Evolutionary conservation across 805 yeast species (phyloP).

Genomic region (Blastobotrys mokoenaii): DNA sequence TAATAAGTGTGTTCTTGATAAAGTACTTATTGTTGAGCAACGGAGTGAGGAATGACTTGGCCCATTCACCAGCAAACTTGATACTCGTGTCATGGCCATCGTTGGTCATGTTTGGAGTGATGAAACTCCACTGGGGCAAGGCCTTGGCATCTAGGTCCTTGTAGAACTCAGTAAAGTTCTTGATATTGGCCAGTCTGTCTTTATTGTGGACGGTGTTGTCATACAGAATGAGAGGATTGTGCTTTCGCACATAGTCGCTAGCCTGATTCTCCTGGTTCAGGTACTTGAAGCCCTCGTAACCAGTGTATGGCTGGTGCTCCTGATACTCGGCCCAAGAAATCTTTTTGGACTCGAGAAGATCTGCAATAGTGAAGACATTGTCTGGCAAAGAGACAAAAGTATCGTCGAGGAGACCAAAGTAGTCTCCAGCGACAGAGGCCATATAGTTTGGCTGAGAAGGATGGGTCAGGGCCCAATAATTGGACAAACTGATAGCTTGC

Average conservation of each 20-base stretch:
- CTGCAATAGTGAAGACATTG: constrained; percentile 41
- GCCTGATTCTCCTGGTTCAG: constrained; percentile 35
- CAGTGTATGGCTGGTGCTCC: constrained; percentile 46
- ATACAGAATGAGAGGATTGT: constrained; percentile 40
- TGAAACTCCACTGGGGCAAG: constrained; percentile 45
- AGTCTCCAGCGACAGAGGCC: constrained; percentile 43
- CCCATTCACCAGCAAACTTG: constrained; percentile 39
- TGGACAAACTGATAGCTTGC: constrained; percentile 39
- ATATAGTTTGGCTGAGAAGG: constrained; percentile 50
- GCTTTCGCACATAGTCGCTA: constrained; percentile 44
- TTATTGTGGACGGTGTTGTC: constrained; percentile 32
- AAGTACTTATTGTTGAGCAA: constrained; percentile 38
- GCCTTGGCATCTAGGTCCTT: constrained; percentile 32
- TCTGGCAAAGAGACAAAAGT: constrained; percentile 37
- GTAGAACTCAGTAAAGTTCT: constrained; percentile 39
- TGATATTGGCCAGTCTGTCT: constrained; percentile 36
- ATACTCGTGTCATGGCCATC: constrained; percentile 46
- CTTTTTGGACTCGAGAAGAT: constrained; percentile 37
- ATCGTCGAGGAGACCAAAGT: constrained; percentile 41
- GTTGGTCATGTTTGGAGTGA: constrained; percentile 47
- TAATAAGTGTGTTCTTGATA: constrained; percentile 37
- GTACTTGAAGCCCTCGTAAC: constrained; percentile 41
- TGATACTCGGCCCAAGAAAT: constrained; percentile 49
- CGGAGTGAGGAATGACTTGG: constrained; percentile 37
- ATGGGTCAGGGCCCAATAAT: constrained; percentile 45